A percentile compares a stretch with the other conserved stretches of the same genome.
These are phyloP conservation scores for Amanita polypyramis DNA, from an alignment of 768 basidiomycete genomes.

Conservation along the genomic window DNA sequence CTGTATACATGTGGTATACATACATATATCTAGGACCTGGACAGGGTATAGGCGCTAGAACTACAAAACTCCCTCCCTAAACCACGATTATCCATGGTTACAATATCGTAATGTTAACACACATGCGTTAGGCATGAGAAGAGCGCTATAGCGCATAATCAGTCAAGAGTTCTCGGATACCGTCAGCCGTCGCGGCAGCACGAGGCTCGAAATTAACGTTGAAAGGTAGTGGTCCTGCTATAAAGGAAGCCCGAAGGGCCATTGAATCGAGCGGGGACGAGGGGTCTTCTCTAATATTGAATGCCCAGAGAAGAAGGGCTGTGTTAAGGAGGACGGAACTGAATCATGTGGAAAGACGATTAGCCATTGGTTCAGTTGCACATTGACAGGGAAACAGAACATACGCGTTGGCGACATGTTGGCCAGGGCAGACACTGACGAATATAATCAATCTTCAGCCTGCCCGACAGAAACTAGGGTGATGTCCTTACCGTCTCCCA, in stretches of 20 bases:
- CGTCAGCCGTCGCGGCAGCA: conserved; percentile 18
- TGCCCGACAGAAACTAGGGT: neutral
- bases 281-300: conserved; percentile 42
- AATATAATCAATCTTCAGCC: neutral
- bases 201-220: conserved; percentile 45
- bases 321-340: conserved; percentile 54
- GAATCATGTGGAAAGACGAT: neutral
- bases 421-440: conserved; percentile 50
- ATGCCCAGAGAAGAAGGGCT: conserved; percentile 58
- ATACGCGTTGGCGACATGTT: conserved; percentile 40
- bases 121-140: too few relatives aligned
- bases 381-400: neutral
- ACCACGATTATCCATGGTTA: too few relatives aligned
- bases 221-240: conserved; percentile 55
- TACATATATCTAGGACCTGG: too few relatives aligned
- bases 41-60: too few relatives aligned
- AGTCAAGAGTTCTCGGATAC: conserved; percentile 27
- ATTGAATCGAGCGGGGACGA: conserved; percentile 45
- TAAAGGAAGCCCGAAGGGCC: conserved; percentile 55
- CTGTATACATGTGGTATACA: too few relatives aligned
- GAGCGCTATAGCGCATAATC: conserved; percentile 23
- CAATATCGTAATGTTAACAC: too few relatives aligned
- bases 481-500: conserved; percentile 29
- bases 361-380: neutral
- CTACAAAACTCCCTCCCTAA: too few relatives aligned